A percentile compares a stretch with the other conserved stretches of the same genome.
Conservation (phyloP, 352 stramenopile species). For the Globisporangium lucens region DNA sequence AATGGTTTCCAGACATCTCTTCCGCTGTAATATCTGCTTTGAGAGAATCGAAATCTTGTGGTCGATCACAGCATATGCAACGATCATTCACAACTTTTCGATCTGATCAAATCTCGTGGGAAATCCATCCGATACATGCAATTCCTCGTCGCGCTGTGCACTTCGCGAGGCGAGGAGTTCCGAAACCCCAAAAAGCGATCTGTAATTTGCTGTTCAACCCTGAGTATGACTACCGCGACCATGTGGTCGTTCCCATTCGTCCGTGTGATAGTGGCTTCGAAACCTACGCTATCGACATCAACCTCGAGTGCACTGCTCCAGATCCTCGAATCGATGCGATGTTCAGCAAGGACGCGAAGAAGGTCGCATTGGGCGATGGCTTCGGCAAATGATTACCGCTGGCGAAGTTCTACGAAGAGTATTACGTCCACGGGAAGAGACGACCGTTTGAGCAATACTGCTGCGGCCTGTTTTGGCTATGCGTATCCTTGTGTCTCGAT, state of each 20-base stretch:
- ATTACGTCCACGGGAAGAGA: slow-evolving; percentile 46
- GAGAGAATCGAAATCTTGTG: slow-evolving; percentile 67
- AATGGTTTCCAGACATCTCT: slow-evolving; percentile 72
- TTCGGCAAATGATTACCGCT: slow-evolving; percentile 42
- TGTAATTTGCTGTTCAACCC: slow-evolving; percentile 68
- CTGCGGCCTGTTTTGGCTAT: slow-evolving; percentile 67
- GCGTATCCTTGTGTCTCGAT: slow-evolving; percentile 66
- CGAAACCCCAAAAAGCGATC: slow-evolving; percentile 74
- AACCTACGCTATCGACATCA: slow-evolving; percentile 33
- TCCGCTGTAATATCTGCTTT: slow-evolving; percentile 60
- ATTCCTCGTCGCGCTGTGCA: slow-evolving; percentile 69
- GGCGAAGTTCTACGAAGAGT: slow-evolving; percentile 58
- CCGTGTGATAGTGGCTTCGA: slow-evolving; percentile 45
- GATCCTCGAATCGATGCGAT: slow-evolving; percentile 37
- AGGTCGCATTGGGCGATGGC: slow-evolving; percentile 6
- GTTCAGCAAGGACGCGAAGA: slow-evolving; percentile 25
- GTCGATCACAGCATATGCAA: slow-evolving; percentile 58
- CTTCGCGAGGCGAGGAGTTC: slow-evolving; percentile 47
- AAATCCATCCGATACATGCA: slow-evolving; percentile 76
- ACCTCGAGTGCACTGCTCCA: slow-evolving; percentile 14
- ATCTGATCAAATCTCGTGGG: slow-evolving; percentile 63
- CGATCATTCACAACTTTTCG: slow-evolving; percentile 69
- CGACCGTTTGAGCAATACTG: slow-evolving; percentile 59
- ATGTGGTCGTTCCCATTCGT: slow-evolving; percentile 52
- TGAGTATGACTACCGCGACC: slow-evolving; percentile 48